Evolutionary conservation across 2,329 filamentous ascomycete species (phyloP).

Genomic region (Thelonectria blattea): DNA sequence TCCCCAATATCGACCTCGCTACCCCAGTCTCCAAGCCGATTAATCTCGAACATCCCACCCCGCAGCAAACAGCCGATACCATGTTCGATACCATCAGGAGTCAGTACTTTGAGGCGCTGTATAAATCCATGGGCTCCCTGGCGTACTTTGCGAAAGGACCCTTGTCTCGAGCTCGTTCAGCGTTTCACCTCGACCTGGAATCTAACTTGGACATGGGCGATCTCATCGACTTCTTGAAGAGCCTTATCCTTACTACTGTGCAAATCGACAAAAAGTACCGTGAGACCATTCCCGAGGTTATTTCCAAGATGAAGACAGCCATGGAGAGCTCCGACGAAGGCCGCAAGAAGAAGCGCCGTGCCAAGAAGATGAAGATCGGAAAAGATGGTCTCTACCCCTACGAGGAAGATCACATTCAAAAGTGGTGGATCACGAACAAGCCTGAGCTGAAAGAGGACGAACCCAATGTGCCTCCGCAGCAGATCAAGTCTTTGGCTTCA

Average conservation of each 20-base stretch:
- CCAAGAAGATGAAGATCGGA: slow-evolving; percentile 70
- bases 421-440: slow-evolving; percentile 72
- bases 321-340: slow-evolving; percentile 62
- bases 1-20: background rate
- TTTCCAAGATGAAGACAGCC: slow-evolving; percentile 61
- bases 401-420: slow-evolving; percentile 68
- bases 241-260: slow-evolving; percentile 68
- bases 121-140: slow-evolving; percentile 73
- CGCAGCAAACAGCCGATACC: slow-evolving; percentile 52
- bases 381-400: slow-evolving; percentile 72
- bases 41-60: slow-evolving; percentile 15
- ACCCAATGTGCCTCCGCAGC: slow-evolving; percentile 53
- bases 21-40: background rate
- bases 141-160: slow-evolving; percentile 87
- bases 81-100: slow-evolving; percentile 65
- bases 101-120: slow-evolving; percentile 66
- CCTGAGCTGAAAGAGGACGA: slow-evolving; percentile 59
- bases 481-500: slow-evolving; percentile 67
- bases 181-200: slow-evolving; percentile 69
- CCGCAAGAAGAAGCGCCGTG: slow-evolving; percentile 55
- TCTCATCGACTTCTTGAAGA: slow-evolving; percentile 71
- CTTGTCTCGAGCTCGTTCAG: slow-evolving; percentile 74
- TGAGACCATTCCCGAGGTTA: slow-evolving; percentile 69
- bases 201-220: slow-evolving; percentile 65
- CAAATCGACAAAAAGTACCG: slow-evolving; percentile 81